Conservation (phyloP, 116 monocot species). For the Zostera marina region DNA sequence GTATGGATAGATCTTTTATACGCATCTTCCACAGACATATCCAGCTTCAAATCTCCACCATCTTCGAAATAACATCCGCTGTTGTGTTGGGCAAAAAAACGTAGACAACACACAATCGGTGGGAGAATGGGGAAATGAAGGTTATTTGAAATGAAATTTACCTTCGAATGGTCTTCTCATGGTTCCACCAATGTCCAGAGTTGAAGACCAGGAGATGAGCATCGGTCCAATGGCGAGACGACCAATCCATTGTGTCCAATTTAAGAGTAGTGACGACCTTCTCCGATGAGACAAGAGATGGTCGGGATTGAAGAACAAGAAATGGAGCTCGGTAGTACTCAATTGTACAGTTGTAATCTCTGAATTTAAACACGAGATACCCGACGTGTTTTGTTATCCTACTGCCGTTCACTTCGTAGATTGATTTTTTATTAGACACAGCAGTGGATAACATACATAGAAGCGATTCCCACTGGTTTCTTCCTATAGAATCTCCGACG, state of each 20-base stretch:
- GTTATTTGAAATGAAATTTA: conserved; percentile 11
- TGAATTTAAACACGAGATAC: conserved; percentile 48
- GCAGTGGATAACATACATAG: conserved; percentile 56
- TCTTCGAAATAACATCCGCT: conserved; percentile 53
- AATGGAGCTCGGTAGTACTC: conserved; percentile 71
- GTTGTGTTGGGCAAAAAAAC: conserved; percentile 1
- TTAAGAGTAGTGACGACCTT: conserved; percentile 39
- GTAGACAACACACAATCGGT: not conserved
- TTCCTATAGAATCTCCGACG: conserved; percentile 70
- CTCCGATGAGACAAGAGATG: conserved; percentile 19
- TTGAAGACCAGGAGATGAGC: conserved; percentile 70
- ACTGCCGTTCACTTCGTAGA: conserved; percentile 65
- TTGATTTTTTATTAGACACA: conserved; percentile 38
- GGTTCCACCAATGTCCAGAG: conserved; percentile 87
- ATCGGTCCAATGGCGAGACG: conserved; percentile 35
- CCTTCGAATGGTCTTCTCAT: conserved; percentile 68
- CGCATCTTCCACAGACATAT: conserved; percentile 34
- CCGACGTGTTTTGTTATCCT: conserved; percentile 74
- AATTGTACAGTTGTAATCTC: conserved; percentile 58
- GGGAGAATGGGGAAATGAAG: too few species aligned
- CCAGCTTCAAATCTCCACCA: conserved; percentile 36
- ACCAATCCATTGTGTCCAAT: conserved; percentile 55
- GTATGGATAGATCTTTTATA: conserved; percentile 36
- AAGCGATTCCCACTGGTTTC: conserved; percentile 94
- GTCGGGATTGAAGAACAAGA: conserved; percentile 39